Conservation (phyloP, 306 rosid genomes). For the Citrullus mucosospermus region DNA sequence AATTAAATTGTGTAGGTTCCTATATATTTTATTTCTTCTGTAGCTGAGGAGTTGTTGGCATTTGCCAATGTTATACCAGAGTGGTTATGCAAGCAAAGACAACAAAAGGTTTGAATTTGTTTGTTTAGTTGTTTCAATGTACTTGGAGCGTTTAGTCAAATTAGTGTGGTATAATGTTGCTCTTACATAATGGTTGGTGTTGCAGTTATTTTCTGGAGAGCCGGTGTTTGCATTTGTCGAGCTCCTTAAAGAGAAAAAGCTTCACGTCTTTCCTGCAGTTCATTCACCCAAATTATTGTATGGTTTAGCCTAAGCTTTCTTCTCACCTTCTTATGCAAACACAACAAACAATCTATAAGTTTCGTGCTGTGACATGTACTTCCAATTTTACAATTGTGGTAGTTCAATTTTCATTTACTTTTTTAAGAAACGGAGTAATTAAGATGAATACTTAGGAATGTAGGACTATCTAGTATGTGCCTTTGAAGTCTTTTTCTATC, state of each 20-base stretch:
- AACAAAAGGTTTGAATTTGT: conserved; percentile 40
- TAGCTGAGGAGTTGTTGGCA: conserved; percentile 70
- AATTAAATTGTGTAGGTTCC: conserved; percentile 50
- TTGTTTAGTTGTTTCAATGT: conserved; percentile 6
- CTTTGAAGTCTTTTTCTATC: background rate
- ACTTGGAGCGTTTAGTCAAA: conserved; percentile 5
- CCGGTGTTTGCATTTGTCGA: conserved; percentile 44
- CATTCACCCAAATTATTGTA: conserved; percentile 57
- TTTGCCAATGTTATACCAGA: conserved; percentile 65
- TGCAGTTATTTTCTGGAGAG: conserved; percentile 76
- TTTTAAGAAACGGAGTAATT: background rate
- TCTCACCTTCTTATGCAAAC: background rate
- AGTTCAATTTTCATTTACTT: background rate
- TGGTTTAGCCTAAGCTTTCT: conserved; percentile 16
- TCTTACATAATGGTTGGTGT: conserved; percentile 13
- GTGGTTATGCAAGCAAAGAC: conserved; percentile 68
- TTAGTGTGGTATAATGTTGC: background rate
- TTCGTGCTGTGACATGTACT: background rate
- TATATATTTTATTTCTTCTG: conserved; percentile 63
- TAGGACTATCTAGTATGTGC: background rate
- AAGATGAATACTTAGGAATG: background rate
- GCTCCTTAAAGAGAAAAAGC: conserved; percentile 49
- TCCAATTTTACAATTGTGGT: background rate
- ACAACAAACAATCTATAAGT: background rate
- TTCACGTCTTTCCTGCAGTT: conserved; percentile 55